Conservation (phyloP, 306 rosid species). For the Vicia faba region DNA sequence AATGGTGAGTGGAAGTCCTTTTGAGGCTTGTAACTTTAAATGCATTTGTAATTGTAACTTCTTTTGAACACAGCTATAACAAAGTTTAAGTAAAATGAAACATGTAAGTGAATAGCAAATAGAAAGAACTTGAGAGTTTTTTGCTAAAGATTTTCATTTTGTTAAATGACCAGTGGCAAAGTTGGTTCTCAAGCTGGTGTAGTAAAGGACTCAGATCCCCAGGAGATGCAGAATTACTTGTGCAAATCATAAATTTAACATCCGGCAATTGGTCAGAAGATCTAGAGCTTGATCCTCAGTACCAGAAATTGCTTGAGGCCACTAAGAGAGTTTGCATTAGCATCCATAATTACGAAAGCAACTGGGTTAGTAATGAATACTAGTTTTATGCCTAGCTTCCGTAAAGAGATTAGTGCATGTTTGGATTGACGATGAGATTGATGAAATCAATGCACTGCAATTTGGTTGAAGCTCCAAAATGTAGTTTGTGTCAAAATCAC, state of each 20-base stretch:
- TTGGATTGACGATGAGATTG: too few relatives aligned
- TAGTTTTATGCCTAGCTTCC: neutral
- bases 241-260: conserved; percentile 57
- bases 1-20: conserved; percentile 56
- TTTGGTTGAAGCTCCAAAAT: too few relatives aligned
- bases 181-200: conserved; percentile 70
- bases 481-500: too few relatives aligned
- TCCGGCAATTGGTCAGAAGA: conserved; percentile 54
- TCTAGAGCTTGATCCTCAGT: conserved; percentile 45
- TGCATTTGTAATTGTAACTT: neutral
- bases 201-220: conserved; percentile 47
- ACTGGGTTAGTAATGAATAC: conserved; percentile 48
- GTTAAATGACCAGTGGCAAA: conserved; percentile 61
- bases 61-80: neutral
- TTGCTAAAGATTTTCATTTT: neutral
- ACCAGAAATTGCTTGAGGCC: conserved; percentile 45
- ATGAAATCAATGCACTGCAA: too few relatives aligned
- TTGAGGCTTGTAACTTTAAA: conserved; percentile 7
- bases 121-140: neutral
- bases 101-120: conserved; percentile 5
- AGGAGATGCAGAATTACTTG: conserved; percentile 64
- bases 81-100: neutral
- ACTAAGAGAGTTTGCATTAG: conserved; percentile 57
- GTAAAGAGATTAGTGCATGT: too few relatives aligned
- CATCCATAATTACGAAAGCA: conserved; percentile 48